phyloP scores from a whole-genome alignment of 768 basidiomycete species.

The Leccinum subtestaceum region DNA sequence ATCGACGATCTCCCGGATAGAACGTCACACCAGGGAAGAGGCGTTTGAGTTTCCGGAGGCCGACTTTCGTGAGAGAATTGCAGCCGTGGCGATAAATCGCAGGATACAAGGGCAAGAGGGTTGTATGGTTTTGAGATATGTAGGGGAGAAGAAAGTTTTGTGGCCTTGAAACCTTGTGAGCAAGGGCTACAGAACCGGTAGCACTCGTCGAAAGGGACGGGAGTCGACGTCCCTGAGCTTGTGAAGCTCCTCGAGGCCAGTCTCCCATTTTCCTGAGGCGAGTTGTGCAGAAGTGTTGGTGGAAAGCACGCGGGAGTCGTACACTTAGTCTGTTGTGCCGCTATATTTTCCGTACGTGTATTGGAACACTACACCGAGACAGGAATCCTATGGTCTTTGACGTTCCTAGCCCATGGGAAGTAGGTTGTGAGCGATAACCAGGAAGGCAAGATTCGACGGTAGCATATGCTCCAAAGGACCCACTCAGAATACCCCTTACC shows the following conservation, averaged over 20 bases:
- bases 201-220: constrained; percentile 29
- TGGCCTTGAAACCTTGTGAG: constrained; percentile 57
- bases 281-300: constrained; percentile 60
- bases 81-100: constrained; percentile 49
- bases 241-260: constrained; percentile 92
- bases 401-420: too few species aligned
- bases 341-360: constrained; percentile 73
- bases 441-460: too few species aligned
- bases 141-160: constrained; percentile 81
- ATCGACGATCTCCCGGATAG: constrained; percentile 88
- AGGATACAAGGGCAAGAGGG: constrained; percentile 85
- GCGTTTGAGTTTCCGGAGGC: constrained; percentile 46
- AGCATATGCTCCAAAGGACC: background rate
- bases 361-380: too few species aligned
- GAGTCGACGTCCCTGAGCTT: constrained; percentile 94
- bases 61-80: constrained; percentile 63
- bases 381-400: too few species aligned
- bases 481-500: background rate
- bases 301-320: too few species aligned
- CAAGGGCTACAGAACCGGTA: too few species aligned
- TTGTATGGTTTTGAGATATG: constrained; percentile 56
- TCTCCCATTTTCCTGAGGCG: constrained; percentile 76
- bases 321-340: constrained; percentile 94
- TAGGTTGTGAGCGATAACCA: too few species aligned
- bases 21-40: constrained; percentile 77